Evolutionary conservation across 768 basidiomycete species (phyloP).

Genomic region (Fistulinella prunicolor): DNA sequence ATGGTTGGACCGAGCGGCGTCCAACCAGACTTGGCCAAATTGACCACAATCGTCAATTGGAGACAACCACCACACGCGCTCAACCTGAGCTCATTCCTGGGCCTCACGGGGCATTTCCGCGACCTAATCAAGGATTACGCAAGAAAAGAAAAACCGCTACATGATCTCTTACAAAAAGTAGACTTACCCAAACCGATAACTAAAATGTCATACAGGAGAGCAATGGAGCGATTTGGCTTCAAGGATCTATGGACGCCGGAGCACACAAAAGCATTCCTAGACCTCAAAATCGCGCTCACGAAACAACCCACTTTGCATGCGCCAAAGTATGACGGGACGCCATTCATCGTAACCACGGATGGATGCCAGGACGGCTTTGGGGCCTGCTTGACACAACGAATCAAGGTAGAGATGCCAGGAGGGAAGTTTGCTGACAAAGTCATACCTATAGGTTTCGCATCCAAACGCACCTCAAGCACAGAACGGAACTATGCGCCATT

Average conservation of each 20-base stretch:
- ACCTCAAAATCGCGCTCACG: conserved; percentile 32
- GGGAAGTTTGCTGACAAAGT: too few relatives aligned
- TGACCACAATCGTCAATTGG: conserved; percentile 8
- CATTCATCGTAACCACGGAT: conserved; percentile 37
- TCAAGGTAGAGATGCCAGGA: too few relatives aligned
- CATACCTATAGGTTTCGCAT: too few relatives aligned
- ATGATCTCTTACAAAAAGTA: background rate
- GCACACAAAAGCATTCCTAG: conserved; percentile 26
- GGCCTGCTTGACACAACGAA: conserved; percentile 28
- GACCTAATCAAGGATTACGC: conserved; percentile 10
- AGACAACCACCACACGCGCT: background rate
- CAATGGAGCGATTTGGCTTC: background rate
- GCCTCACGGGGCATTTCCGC: conserved; percentile 7
- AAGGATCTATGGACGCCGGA: conserved; percentile 12
- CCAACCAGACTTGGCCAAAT: background rate
- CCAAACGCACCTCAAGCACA: too few relatives aligned
- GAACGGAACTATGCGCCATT: conserved; percentile 8
- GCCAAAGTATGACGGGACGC: conserved; percentile 34
- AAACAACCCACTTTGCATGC: background rate
- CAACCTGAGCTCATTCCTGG: conserved; percentile 2
- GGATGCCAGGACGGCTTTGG: conserved; percentile 34
- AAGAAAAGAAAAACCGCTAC: background rate
- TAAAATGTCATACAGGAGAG: background rate
- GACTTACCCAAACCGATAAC: background rate
- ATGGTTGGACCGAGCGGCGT: background rate